Conservation (phyloP, 1,139 yeast species). For the Yamadazyma atmosphaerica region DNA sequence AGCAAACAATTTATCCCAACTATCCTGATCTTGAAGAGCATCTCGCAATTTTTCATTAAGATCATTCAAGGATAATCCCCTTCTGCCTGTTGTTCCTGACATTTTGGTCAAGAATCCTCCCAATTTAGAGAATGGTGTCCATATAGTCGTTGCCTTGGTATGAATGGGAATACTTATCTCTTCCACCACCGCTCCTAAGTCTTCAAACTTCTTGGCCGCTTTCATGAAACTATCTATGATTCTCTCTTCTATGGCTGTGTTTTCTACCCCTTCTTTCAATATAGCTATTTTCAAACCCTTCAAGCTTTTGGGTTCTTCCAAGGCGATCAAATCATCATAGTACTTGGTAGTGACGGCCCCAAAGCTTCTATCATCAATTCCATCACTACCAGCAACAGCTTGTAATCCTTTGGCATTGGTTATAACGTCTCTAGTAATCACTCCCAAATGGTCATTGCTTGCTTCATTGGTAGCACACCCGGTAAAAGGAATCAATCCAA, state of each 20-base stretch:
- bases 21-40: slow-evolving; percentile 7
- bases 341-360: slow-evolving; percentile 15
- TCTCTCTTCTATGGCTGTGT: slow-evolving; percentile 27
- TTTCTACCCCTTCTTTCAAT: slow-evolving; percentile 31
- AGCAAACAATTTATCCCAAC: slow-evolving; percentile 8
- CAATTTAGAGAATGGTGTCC: slow-evolving; percentile 24
- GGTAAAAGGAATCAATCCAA: slow-evolving; percentile 17
- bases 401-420: slow-evolving; percentile 29
- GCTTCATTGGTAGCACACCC: slow-evolving; percentile 17
- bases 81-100: slow-evolving; percentile 20
- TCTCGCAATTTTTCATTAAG: slow-evolving; percentile 8
- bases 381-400: slow-evolving; percentile 35
- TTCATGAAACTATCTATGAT: slow-evolving; percentile 23
- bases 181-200: slow-evolving; percentile 43
- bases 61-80: slow-evolving; percentile 8
- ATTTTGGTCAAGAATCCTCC: slow-evolving; percentile 22
- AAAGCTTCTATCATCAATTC: slow-evolving; percentile 28
- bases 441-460: slow-evolving; percentile 17
- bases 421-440: slow-evolving; percentile 23
- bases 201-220: slow-evolving; percentile 43
- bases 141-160: slow-evolving; percentile 31
- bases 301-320: slow-evolving; percentile 30
- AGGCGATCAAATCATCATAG: slow-evolving; percentile 38
- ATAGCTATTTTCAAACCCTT: slow-evolving; percentile 49
- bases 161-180: slow-evolving; percentile 34